phyloP scores from a whole-genome alignment of 2,329 filamentous ascomycete genomes.

The Ophiocordyceps camponoti-leonardi region DNA sequence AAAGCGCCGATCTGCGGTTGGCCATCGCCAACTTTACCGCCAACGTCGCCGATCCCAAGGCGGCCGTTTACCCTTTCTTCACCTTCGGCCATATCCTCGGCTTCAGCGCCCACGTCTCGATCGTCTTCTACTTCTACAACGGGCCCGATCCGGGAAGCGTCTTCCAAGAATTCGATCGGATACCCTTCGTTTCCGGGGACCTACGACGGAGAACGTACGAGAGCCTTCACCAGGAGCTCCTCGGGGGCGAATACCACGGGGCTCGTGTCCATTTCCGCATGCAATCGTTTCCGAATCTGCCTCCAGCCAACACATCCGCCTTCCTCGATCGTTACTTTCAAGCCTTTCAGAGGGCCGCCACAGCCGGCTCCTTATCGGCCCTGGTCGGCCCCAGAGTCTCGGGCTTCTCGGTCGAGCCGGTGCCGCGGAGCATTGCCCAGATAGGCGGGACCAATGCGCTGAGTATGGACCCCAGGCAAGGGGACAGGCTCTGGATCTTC shows the following conservation, averaged over 20 bases:
- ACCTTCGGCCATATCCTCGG: conserved; percentile 12
- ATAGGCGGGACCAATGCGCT: conserved; percentile 9
- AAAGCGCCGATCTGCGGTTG: conserved; percentile 19
- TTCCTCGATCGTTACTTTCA: conserved; percentile 6
- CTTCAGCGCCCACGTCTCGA: conserved; percentile 25
- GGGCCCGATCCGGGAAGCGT: conserved; percentile 29
- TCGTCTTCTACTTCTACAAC: conserved; percentile 47
- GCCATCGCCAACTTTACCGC: conserved; percentile 37
- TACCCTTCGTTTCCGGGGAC: conserved; percentile 23
- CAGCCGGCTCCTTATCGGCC: too few relatives aligned
- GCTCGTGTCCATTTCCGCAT: conserved; percentile 5
- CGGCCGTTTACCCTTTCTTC: conserved; percentile 39
- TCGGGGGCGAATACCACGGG: conserved; percentile 4
- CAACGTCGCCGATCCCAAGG: conserved; percentile 40
- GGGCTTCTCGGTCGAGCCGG: conserved; percentile 6
- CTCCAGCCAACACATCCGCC: conserved; percentile 4
- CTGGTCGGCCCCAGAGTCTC: too few relatives aligned
- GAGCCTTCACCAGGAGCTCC: conserved; percentile 13
- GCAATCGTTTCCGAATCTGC: conserved; percentile 9
- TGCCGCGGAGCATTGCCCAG: conserved; percentile 4
- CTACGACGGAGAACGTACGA: conserved; percentile 28
- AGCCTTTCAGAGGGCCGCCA: background rate
- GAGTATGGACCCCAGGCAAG: conserved; percentile 7
- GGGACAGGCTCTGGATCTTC: conserved; percentile 14
- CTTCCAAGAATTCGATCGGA: conserved; percentile 37